These are phyloP conservation scores for Phytophthora fragariae DNA, from an alignment of 352 stramenopile species.

Conservation along the genomic window DNA sequence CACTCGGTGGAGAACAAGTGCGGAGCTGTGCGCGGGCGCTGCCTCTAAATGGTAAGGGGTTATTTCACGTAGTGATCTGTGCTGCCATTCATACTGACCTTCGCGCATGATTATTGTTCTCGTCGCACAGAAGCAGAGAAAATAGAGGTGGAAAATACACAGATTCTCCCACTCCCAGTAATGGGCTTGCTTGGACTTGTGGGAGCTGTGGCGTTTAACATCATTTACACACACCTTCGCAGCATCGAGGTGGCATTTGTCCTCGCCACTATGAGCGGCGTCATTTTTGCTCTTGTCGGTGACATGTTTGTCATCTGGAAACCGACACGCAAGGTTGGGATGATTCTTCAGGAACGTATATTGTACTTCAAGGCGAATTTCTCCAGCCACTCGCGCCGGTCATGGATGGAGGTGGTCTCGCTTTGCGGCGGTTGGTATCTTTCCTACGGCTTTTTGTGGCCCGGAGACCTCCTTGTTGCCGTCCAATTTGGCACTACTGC, in stretches of 20 bases:
- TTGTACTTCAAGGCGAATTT: conserved; percentile 72
- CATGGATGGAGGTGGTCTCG: conserved; percentile 64
- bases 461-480: conserved; percentile 69
- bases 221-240: conserved; percentile 86
- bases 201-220: conserved; percentile 86
- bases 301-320: conserved; percentile 91
- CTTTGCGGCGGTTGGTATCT: conserved; percentile 65
- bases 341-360: conserved; percentile 83
- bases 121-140: conserved; percentile 46
- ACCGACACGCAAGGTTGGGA: conserved; percentile 76
- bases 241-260: conserved; percentile 87
- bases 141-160: conserved; percentile 59
- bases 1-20: conserved; percentile 81
- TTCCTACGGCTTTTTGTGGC: conserved; percentile 79
- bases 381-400: conserved; percentile 57
- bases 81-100: neutral
- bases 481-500: conserved; percentile 80
- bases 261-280: conserved; percentile 76
- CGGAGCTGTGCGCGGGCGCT: conserved; percentile 56
- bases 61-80: neutral
- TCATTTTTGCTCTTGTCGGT: conserved; percentile 78
- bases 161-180: conserved; percentile 83
- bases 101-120: conserved; percentile 4
- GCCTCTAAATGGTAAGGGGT: conserved; percentile 51
- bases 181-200: conserved; percentile 82